These are phyloP conservation scores for Macrolepiota fuliginosa DNA, from an alignment of 768 basidiomycete genomes.

Conservation along the genomic window DNA sequence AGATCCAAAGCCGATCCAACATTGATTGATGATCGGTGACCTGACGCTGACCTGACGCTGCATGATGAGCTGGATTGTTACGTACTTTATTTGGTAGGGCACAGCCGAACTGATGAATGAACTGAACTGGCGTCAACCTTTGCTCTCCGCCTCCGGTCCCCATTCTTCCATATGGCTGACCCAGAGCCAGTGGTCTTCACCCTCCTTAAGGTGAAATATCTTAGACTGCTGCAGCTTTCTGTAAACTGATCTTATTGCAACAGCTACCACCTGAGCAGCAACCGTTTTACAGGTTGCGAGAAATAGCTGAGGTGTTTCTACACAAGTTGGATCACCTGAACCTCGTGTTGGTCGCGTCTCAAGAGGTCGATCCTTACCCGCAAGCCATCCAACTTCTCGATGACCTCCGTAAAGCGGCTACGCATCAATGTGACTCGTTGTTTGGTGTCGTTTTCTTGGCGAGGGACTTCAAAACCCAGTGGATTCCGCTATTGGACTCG, in stretches of 20 bases:
- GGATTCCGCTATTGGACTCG: not conserved
- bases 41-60: too few species aligned
- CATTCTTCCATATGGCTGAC: not conserved
- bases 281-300: not conserved
- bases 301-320: not conserved
- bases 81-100: too few species aligned
- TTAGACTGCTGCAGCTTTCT: too few species aligned
- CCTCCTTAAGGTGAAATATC: not conserved
- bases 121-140: too few species aligned
- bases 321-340: not conserved
- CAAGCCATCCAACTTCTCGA: not conserved
- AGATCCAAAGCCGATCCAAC: too few species aligned
- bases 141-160: not conserved
- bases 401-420: not conserved
- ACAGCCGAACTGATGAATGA: too few species aligned
- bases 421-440: not conserved
- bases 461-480: not conserved
- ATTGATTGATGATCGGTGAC: too few species aligned
- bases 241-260: not conserved
- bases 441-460: not conserved
- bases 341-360: not conserved
- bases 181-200: not conserved
- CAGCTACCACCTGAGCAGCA: not conserved
- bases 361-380: too few species aligned
- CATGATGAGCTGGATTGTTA: too few species aligned